Base-by-base conservation (phyloP, 2,329 filamentous ascomycete species). In the Zymoseptoria passerinii region DNA sequence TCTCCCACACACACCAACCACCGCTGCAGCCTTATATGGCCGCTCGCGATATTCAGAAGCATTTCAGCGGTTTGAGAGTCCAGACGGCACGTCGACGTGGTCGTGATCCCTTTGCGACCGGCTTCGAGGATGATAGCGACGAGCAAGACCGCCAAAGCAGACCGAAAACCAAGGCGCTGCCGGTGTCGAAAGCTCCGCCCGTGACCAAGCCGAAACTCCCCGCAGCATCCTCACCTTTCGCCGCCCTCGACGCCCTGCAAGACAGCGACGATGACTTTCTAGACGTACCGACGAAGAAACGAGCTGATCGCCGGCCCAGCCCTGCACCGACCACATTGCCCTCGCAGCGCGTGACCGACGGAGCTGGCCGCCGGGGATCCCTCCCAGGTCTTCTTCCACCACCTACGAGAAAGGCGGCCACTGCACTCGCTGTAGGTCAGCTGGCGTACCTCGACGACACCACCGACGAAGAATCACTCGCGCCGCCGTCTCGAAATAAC, bases 361-460 rank as follows among this genome's bases (percentile, higher is more conserved):
- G 60, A 44, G 52, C 61, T 20, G 61, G 58, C n/a, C 64, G 67
- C 28, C 60, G 65, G 16, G 66, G 66, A 52, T 67, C 62, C 7
- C 57, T 65, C 13, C 61, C 63, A 20, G 56, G 60, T 20, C 52
- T 50, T 5, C 35, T 60, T 8, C 55, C 56, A 57, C 54, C 23
- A 57, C 57, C 59, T 51, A 60, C 57, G 58, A 62, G 58, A 62
- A 63, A 63, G 8, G 58, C 60, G 54, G 69, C 65, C 16, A 60
- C 60, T 49, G 58, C 61, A 9, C 67, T 66, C 29, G 70, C 70
- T 18, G 68, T 67, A 8, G 70, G 70, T 27, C 61, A 57, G 51
- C 58, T 71, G 48, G 69, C 69, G 50, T 70, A 69, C 55, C 65
- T 71, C 35, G 69, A 71, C 68, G 70, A 71, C 59, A 70, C 66